phyloP scores from a whole-genome alignment of 768 basidiomycete species.

The Candolleomyces efflorescens region DNA sequence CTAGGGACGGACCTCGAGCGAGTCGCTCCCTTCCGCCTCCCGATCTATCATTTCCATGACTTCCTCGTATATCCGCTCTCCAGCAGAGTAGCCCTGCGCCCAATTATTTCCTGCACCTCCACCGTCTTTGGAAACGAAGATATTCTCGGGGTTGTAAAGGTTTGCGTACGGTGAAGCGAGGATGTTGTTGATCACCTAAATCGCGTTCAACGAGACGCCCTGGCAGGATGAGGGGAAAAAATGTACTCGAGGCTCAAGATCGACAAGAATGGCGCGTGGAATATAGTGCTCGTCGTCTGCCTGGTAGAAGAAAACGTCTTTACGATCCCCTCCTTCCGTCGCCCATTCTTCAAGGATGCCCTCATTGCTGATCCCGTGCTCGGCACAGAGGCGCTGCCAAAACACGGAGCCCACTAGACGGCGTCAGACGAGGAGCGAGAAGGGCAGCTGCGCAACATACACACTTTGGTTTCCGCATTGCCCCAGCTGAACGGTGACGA shows the following conservation, averaged over 20 bases:
- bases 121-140: constrained; percentile 92
- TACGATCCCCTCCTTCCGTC: constrained; percentile 90
- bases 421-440: not conserved
- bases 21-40: constrained; percentile 97
- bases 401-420: constrained; percentile 88
- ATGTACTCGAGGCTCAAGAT: constrained; percentile 91
- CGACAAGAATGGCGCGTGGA: constrained; percentile 92
- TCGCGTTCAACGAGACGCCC: constrained; percentile 9
- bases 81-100: constrained; percentile 91
- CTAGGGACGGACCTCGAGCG: constrained; percentile 67
- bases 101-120: constrained; percentile 99
- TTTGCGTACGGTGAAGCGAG: constrained; percentile 82
- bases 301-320: constrained; percentile 99
- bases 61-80: constrained; percentile 91
- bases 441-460: constrained; percentile 19
- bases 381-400: constrained; percentile 97
- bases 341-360: constrained; percentile 98
- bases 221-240: not conserved
- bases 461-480: constrained; percentile 92
- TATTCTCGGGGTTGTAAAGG: constrained; percentile 97
- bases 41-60: constrained; percentile 99
- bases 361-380: constrained; percentile 95
- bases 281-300: constrained; percentile 99
- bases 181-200: constrained; percentile 94
- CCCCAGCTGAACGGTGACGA: constrained; percentile 80